Base-by-base conservation (phyloP, 1,284 basidiomycete genomes). In the Moesziomyces parantarcticus region DNA sequence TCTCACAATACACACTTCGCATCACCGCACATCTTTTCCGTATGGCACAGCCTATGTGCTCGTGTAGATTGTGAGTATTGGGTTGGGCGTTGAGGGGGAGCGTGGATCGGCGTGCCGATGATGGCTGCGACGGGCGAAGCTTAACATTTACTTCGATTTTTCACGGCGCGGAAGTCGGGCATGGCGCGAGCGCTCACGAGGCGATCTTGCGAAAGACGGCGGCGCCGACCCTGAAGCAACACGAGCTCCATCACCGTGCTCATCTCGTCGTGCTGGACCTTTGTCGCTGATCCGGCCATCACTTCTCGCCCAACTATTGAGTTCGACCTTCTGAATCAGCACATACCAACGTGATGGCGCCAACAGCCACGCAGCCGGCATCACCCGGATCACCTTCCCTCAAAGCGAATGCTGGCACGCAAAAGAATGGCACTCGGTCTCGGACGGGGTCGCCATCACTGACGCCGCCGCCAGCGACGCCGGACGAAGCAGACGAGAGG, bases 301-400 rank as follows among this genome's bases (percentile, higher is more conserved):
- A 11, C 11, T 13, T 32, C 29, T 13, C 11, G n/a, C 11, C 29
- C 13, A 13, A 13, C 29, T 13, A 13, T 13, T 13, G 29, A 11
- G n/a, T n/a, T n/a, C n/a, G 10, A 13, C 10, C 29, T 32, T 13
- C 11, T 13, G 11, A 3, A 32, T 32, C 29, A 13, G 29, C 29
- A 4, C 10, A 32, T 8, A 32, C 10, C 11, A 32, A 8, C 47
- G 44, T 41, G 14, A 67, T 67, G 64, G 34, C 64, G 10, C 54
- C 58, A 29, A n/a, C 43, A 5, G 22, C 43, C 29, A 42, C 43
- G 18, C 29, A 21, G 7, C 42, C 44, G 8, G 58, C 64, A 9
- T 57, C 64, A 4, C 64, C 64, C 2, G 49, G 45, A 39, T 58
- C 58, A 0, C 45, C 58, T 10, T 53, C 51, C 1, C 45, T 42